Base-by-base conservation (phyloP, 805 yeast species). In the Teunomyces kruisii region DNA sequence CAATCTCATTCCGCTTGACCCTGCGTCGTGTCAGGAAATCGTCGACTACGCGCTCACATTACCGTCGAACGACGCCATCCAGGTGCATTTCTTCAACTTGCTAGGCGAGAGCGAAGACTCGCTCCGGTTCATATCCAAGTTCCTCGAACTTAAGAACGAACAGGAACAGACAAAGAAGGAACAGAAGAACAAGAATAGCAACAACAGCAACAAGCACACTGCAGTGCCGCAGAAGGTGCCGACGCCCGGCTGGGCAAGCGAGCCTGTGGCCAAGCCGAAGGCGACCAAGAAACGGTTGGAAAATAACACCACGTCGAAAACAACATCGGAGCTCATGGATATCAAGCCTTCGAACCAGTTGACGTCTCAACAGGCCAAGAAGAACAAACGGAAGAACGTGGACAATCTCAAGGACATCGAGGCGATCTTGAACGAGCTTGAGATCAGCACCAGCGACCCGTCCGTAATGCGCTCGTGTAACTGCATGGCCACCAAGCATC, bases 401-500 rank as follows among this genome's bases (percentile, higher is more conserved):
- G 83, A 79, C 32, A 76, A 45, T 19, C 59, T 86, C 44, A 72
- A 79, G 39, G 92, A 86, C 47, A 74, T 86, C 6, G 90, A 86
- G 47, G 79, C 80, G 1, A 82, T 83, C 0, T 64, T 86, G 35
- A 65, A 71, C 50, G 75, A 80, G 46, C 58, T 82, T 53, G 84
- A 86, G 50, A 51, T 72, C 1, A 46, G 50, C 4, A 41, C 43
- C 13, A 44, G 44, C 12, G 53, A 50, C 15, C 33, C 44, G 4
- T 30, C 43, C 9, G 47, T 42, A 9, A 43, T 58, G 48, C 59
- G 70, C 14, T 59, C 55, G 4, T 91, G 98, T 60, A 79, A 84
- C 50, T 91, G 98, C 58, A 87, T 84, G 81, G 97, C 92, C 1
- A 79, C 86, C 0, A 72, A 86, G 48, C 99, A 94, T 59, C 96